Evolutionary conservation across 1,139 yeast species (phyloP).

Genomic region (Geotrichum carabidarum): DNA sequence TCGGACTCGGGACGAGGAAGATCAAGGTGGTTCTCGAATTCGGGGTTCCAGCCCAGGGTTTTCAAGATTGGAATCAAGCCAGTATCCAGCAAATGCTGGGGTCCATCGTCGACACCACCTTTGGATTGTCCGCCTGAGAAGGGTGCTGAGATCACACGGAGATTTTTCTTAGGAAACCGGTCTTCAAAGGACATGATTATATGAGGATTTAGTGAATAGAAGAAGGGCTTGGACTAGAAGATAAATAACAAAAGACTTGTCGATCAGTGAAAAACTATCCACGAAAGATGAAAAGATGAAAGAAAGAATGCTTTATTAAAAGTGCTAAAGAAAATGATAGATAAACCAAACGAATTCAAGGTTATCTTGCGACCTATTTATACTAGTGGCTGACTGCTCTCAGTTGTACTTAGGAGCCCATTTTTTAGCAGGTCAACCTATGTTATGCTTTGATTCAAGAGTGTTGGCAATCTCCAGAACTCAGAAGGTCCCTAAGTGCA

Average conservation of each 20-base stretch:
- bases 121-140: conserved; percentile 96
- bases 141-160: conserved; percentile 68
- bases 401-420: too few species aligned
- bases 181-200: conserved; percentile 19
- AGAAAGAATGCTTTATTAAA: too few species aligned
- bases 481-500: conserved; percentile 15
- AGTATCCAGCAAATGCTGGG: conserved; percentile 66
- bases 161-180: conserved; percentile 24
- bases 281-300: too few species aligned
- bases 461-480: too few species aligned
- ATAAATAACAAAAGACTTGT: not conserved
- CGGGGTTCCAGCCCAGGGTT: conserved; percentile 69
- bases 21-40: conserved; percentile 53
- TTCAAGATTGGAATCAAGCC: conserved; percentile 64
- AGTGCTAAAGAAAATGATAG: too few species aligned
- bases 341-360: too few species aligned
- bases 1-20: conserved; percentile 37
- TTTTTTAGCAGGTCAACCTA: too few species aligned
- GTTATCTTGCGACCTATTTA: too few species aligned
- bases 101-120: conserved; percentile 90
- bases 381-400: too few species aligned
- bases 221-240: not conserved
- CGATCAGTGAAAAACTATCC: too few species aligned
- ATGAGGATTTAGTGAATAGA: not conserved
- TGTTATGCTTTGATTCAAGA: too few species aligned